Evolutionary conservation across 164 flowering plant genomes (phyloP), one percentile per base, ranked within the genome.

Genomic region (Piper betle): DNA sequence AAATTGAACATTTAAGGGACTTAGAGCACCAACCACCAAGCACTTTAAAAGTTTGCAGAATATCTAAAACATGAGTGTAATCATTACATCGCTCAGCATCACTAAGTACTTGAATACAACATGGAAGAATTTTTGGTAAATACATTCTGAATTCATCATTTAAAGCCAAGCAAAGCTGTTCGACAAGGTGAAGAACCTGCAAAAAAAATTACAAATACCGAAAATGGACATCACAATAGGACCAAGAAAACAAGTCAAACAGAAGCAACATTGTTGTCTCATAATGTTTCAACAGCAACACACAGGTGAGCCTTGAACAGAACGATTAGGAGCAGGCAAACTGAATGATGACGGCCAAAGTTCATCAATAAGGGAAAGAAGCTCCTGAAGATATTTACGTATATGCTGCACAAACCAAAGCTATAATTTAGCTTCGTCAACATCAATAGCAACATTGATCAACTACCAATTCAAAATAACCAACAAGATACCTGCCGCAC

Each of bases 31-130:
- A 52, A 94, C 99, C 99, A 58, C 99, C 97, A 82, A 94, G 91
- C 50, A 94, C 97, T 83, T 88, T 96, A 67, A 94, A 81, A 20
- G 96, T 87, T 71, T 79, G 96, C 58, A 94, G 88, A 66, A 94
- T 87, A 69, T 80, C 86, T 60, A 64, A 79, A 63, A 85, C 97
- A 74, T 85, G 85, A 65, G 84, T 87, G 78, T 85, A 91, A 66
- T 94, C 97, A 77, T 84, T 94, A 71, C 82, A 86, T 63, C 91
- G 72, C 71, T 94, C 99, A 25, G 99, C 96, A 78, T 94, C 99
- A 81, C 87, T 82, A 46, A 94, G 80, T 58, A 91, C 96, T 85
- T 86, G 99, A 72, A 94, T 91, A 70, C 96, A 94, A 53, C 79
- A 81, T 39, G 97, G 97, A 73, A 94, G 92, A 65, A 94, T 91